Evolutionary conservation across 2,329 filamentous ascomycete genomes (phyloP).

Genomic region (Colletotrichum australisinense): DNA sequence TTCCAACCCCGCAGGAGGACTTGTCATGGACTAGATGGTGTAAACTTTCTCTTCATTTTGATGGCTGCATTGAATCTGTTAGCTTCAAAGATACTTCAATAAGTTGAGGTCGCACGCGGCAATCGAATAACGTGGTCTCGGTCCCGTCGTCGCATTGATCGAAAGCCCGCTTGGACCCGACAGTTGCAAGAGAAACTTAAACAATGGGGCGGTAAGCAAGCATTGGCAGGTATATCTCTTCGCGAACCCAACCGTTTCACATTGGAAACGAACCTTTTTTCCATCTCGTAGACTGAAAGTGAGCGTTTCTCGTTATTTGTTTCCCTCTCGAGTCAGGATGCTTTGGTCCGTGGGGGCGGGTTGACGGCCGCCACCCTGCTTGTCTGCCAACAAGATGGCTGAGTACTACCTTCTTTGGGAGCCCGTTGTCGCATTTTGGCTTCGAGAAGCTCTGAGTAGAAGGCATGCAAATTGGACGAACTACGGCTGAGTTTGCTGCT

Average conservation of each 20-base stretch:
- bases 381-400: background rate
- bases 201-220: background rate
- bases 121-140: background rate
- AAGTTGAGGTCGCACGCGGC: background rate
- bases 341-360: background rate
- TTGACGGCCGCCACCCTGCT: background rate
- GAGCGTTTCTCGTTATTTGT: background rate
- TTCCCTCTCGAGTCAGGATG: constrained; percentile 1
- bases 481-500: background rate
- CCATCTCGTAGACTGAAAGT: background rate
- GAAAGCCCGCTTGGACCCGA: constrained; percentile 17
- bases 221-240: background rate
- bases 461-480: constrained; percentile 19
- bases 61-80: background rate
- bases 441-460: background rate
- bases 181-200: constrained; percentile 4
- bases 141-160: constrained; percentile 15
- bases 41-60: background rate
- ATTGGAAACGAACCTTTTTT: constrained; percentile 17
- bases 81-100: too few relatives aligned
- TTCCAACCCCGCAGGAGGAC: background rate
- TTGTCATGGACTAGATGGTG: background rate
- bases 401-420: background rate
- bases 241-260: constrained; percentile 22
- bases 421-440: background rate